Conservation (phyloP, 2,329 filamentous ascomycete species). For the Exutisphaerella laricina region DNA sequence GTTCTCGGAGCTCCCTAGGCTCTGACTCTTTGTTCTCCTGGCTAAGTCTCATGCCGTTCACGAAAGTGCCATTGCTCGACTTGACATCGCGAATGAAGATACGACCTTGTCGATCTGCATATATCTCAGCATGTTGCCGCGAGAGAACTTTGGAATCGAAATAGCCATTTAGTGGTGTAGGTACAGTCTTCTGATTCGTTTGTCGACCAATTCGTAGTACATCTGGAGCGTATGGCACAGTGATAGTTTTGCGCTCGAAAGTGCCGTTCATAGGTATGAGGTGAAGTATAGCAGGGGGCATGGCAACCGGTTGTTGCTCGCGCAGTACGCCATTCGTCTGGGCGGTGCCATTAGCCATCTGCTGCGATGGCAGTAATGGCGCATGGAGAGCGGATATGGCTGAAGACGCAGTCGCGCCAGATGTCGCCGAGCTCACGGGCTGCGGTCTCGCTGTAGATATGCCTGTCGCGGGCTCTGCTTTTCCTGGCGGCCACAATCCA, state of each 20-base stretch:
- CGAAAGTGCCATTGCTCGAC: slow-evolving; percentile 97
- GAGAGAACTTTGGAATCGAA: slow-evolving; percentile 98
- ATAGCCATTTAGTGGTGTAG: slow-evolving; percentile 84
- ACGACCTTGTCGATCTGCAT: slow-evolving; percentile 68
- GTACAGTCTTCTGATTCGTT: slow-evolving; percentile 93
- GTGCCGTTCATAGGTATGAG: slow-evolving; percentile 89
- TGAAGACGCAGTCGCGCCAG: slow-evolving; percentile 55
- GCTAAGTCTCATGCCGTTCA: slow-evolving; percentile 85
- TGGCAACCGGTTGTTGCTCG: slow-evolving; percentile 45
- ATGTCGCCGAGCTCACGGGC: slow-evolving; percentile 53
- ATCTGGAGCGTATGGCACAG: slow-evolving; percentile 90
- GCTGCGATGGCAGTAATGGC: slow-evolving; percentile 62
- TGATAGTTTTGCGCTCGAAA: slow-evolving; percentile 95
- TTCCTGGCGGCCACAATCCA: slow-evolving; percentile 60
- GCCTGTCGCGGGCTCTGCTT: slow-evolving; percentile 60
- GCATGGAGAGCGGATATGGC: slow-evolving; percentile 60
- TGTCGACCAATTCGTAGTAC: slow-evolving; percentile 88
- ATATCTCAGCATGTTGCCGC: slow-evolving; percentile 92
- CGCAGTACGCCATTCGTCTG: slow-evolving; percentile 55
- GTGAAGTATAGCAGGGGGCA: slow-evolving; percentile 70
- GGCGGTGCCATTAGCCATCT: slow-evolving; percentile 55
- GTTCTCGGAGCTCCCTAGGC: slow-evolving; percentile 83
- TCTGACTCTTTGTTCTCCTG: slow-evolving; percentile 95
- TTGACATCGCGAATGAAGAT: slow-evolving; percentile 97
- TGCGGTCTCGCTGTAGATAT: slow-evolving; percentile 58